Conservation (phyloP, 2,329 filamentous ascomycete genomes). For the Mycogone perniciosa region DNA sequence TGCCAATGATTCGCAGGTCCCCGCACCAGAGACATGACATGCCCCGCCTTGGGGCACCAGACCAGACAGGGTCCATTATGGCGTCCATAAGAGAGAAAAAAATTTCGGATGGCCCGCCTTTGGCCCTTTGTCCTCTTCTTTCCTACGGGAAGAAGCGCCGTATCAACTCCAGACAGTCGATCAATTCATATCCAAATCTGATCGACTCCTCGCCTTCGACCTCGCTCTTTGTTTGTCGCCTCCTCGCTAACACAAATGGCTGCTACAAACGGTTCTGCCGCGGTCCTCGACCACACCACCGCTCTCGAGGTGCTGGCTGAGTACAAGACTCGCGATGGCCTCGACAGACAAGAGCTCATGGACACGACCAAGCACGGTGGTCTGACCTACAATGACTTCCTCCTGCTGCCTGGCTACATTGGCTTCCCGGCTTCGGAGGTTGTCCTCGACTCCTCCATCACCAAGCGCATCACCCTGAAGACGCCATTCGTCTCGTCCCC, state of each 20-base stretch:
- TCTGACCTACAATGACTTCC: conserved; percentile 98
- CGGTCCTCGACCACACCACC: conserved; percentile 65
- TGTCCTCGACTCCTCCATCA: conserved; percentile 81
- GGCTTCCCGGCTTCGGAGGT: conserved; percentile 93
- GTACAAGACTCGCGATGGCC: conserved; percentile 76
- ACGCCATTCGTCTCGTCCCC: conserved; percentile 95
- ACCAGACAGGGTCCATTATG: not conserved
- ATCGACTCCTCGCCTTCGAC: conserved; percentile 36
- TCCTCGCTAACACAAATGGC: conserved; percentile 54
- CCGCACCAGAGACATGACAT: not conserved
- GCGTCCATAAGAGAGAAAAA: conserved; percentile 29
- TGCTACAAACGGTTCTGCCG: conserved; percentile 46
- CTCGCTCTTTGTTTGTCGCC: conserved; percentile 26
- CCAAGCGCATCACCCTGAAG: conserved; percentile 92
- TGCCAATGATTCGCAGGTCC: not conserved
- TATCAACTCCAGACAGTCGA: conserved; percentile 33
- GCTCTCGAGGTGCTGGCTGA: conserved; percentile 77
- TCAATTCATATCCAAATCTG: conserved; percentile 23
- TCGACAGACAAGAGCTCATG: conserved; percentile 78
- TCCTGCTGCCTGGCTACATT: conserved; percentile 94
- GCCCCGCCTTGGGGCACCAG: conserved; percentile 10
- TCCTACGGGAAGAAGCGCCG: conserved; percentile 49
- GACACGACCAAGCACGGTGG: conserved; percentile 89
- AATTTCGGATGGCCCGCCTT: conserved; percentile 29
- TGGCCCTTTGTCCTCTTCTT: conserved; percentile 37